Evolutionary conservation across 108 stramenopile genomes (phyloP).

Genomic region (Fistulifera pelliculosa): DNA sequence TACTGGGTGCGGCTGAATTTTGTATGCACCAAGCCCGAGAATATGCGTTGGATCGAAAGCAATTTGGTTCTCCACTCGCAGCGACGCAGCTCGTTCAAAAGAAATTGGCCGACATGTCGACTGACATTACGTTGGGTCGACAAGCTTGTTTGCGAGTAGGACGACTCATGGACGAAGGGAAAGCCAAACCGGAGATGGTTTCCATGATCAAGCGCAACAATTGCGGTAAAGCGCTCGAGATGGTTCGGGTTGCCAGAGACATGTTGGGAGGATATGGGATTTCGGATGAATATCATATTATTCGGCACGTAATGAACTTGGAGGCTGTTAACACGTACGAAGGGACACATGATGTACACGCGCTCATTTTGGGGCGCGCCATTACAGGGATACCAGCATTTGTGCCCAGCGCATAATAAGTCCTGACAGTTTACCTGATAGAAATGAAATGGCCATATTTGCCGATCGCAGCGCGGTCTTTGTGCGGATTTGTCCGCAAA

Average conservation of each 20-base stretch:
- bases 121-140: constrained; percentile 69
- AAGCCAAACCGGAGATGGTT: constrained; percentile 80
- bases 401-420: constrained; percentile 29
- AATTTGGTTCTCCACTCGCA: constrained; percentile 91
- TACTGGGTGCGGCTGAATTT: constrained; percentile 89
- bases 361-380: constrained; percentile 88
- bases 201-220: constrained; percentile 91
- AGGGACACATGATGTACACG: constrained; percentile 96
- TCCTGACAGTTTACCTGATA: too few species aligned
- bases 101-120: constrained; percentile 92
- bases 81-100: constrained; percentile 93
- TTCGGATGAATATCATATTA: constrained; percentile 94
- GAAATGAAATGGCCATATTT: too few species aligned
- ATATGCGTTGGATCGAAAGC: constrained; percentile 77
- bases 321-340: constrained; percentile 99
- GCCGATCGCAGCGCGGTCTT: too few species aligned
- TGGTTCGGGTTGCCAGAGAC: constrained; percentile 79
- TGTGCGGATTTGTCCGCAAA: too few species aligned
- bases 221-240: constrained; percentile 88
- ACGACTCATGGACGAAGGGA: constrained; percentile 72
- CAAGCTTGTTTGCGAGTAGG: constrained; percentile 79
- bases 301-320: constrained; percentile 90
- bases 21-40: constrained; percentile 79
- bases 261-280: constrained; percentile 97
- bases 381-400: constrained; percentile 88